A percentile compares a stretch with the other conserved stretches of the same genome.
phyloP scores from a whole-genome alignment of 2,329 filamentous ascomycete species.

The Waltergamsia citrina region DNA sequence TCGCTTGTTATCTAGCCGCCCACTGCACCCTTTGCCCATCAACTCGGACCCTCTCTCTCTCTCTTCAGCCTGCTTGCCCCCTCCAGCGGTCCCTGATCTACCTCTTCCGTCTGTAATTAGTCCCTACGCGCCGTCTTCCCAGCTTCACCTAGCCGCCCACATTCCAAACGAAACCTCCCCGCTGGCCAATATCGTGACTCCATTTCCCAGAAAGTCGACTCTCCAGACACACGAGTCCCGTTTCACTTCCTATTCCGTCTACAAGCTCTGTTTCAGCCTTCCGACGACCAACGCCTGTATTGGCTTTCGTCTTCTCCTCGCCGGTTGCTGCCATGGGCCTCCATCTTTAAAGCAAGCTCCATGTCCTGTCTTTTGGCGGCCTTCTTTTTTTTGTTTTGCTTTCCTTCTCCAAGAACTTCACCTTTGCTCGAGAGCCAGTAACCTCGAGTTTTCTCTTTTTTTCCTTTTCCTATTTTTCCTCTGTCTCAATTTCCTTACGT shows the following conservation, averaged over 20 bases:
- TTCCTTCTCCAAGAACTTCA: constrained; percentile 10
- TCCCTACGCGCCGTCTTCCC: background rate
- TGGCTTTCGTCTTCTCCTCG: constrained; percentile 9
- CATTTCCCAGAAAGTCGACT: constrained; percentile 25
- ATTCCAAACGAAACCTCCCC: constrained; percentile 35
- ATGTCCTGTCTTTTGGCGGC: no score
- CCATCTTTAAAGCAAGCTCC: constrained; percentile 11
- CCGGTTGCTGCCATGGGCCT: constrained; percentile 12
- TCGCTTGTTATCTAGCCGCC: background rate
- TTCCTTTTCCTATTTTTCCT: constrained; percentile 12
- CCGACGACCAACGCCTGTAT: constrained; percentile 14
- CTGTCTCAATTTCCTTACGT: constrained; percentile 6
- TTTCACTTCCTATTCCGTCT: constrained; percentile 35
- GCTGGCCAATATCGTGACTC: constrained; percentile 42
- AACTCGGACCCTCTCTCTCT: background rate
- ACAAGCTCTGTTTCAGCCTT: constrained; percentile 17
- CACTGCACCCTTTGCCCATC: background rate
- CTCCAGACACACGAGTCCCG: constrained; percentile 39
- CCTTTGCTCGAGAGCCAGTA: constrained; percentile 8
- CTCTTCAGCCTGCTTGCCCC: background rate
- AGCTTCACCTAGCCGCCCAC: constrained; percentile 29
- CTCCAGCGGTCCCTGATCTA: background rate
- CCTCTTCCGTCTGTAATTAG: background rate
- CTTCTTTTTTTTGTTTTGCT: constrained; percentile 8
- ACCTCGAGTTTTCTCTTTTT: constrained; percentile 12